Evolutionary conservation across 805 yeast species (phyloP), one percentile per base, ranked within the genome.

Genomic region (Yueomyces sinensis): DNA sequence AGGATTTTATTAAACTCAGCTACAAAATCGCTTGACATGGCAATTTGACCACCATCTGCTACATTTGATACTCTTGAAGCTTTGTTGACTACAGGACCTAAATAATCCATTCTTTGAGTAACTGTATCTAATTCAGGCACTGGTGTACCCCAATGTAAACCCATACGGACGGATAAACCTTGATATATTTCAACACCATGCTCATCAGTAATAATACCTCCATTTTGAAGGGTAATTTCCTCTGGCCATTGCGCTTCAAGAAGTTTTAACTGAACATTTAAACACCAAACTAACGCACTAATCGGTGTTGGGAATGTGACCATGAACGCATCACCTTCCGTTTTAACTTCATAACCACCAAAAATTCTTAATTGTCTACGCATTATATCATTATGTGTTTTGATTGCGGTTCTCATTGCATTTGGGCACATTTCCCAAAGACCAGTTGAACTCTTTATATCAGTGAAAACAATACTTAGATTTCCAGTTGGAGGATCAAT

Each of bases 301-400:
- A 89, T 73, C 1, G 94, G 89, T 0, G 94, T 78, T 0, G 95
- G 94, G 56, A 91, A 91, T 11, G 96, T 83, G 13, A 91, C 96
- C 83, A 91, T 87, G 47, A 91, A 91, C 0, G 98, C 95, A 66
- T 91, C 99, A 52, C 99, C 99, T 73, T 91, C 99, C 2, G 96
- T 91, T 55, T 91, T 91, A 19, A 91, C 98, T 56, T 91, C 99
- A 54, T 91, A 91, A 2, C 98, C 99, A 25, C 97, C 96, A 51
- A 82, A 83, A 32, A 87, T 77, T 45, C 95, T 71, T 41, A 91
- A 61, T 45, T 84, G 93, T 33, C 97, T 72, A 50, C 99, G 74
- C 98, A 91, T 91, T 22, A 91, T 72, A 17, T 82, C 72, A 52
- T 91, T 91, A 58, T 91, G 99, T 4, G 83, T 80, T 58, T 86